phyloP scores from a whole-genome alignment of 805 yeast genomes.

The Wickerhamomyces bovis region DNA sequence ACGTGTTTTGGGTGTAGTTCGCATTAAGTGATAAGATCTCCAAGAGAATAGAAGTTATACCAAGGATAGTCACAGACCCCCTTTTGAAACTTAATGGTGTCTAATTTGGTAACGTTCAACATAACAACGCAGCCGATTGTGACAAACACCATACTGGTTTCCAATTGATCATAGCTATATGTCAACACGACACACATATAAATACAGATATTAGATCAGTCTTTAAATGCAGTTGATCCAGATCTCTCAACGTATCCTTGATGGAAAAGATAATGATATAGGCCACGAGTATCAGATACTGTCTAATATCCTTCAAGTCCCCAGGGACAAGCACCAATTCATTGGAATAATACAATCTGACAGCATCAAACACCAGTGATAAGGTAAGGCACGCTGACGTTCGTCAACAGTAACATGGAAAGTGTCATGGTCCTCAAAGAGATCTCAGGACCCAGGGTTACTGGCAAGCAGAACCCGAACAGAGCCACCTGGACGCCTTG shows the following conservation, averaged over 20 bases:
- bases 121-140: conserved; percentile 22
- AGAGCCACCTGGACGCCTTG: conserved; percentile 1
- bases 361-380: conserved; percentile 13
- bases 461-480: conserved; percentile 9
- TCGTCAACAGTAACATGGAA: conserved; percentile 16
- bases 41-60: conserved; percentile 28
- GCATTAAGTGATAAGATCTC: conserved; percentile 30
- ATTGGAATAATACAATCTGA: conserved; percentile 1
- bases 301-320: conserved; percentile 1
- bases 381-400: conserved; percentile 8
- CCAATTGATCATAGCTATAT: conserved; percentile 3
- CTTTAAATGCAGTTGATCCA: conserved; percentile 6
- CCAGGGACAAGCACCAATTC: conserved; percentile 1
- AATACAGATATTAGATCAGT: conserved; percentile 3
- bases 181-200: not conserved
- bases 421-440: conserved; percentile 18
- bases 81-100: conserved; percentile 7
- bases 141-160: conserved; percentile 22
- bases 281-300: conserved; percentile 6
- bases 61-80: conserved; percentile 21
- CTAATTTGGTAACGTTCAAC: conserved; percentile 14
- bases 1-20: conserved; percentile 6
- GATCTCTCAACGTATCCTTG: conserved; percentile 10
- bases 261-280: conserved; percentile 3
- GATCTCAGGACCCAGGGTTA: conserved; percentile 17